These are phyloP conservation scores for Phytophthora lateralis DNA, from an alignment of 352 stramenopile genomes.

Conservation along the genomic window DNA sequence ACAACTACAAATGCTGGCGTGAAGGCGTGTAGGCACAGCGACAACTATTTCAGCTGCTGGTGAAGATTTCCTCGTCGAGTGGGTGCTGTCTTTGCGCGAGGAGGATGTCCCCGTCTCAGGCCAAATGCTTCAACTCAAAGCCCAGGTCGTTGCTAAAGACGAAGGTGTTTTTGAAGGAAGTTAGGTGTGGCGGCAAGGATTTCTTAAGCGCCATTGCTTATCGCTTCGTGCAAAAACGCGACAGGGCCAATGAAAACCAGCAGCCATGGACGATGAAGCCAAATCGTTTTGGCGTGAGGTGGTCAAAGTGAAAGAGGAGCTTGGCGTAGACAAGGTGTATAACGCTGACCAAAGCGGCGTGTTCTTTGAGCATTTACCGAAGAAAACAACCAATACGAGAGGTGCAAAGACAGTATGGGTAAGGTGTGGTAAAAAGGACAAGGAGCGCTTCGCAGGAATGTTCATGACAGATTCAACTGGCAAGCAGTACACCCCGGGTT, in stretches of 20 bases:
- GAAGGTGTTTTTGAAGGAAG: too few relatives aligned
- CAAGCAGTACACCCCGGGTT: neutral
- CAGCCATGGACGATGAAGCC: conserved; percentile 3
- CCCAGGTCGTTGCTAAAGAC: too few relatives aligned
- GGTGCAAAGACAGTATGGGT: conserved; percentile 7
- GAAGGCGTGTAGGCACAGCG: too few relatives aligned
- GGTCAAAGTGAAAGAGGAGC: neutral
- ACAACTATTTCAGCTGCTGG: too few relatives aligned
- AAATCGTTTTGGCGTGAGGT: conserved; percentile 4
- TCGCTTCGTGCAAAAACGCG: too few relatives aligned
- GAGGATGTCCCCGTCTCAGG: too few relatives aligned
- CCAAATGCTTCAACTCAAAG: too few relatives aligned
- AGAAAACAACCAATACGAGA: conserved; percentile 1
- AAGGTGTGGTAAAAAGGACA: conserved; percentile 1
- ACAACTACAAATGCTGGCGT: too few relatives aligned
- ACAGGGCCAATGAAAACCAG: neutral
- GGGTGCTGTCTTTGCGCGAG: too few relatives aligned
- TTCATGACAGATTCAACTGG: conserved; percentile 7
- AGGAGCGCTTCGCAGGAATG: conserved; percentile 9
- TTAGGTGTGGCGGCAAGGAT: too few relatives aligned
- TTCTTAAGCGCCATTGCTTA: too few relatives aligned
- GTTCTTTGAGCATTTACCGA: conserved; percentile 10
- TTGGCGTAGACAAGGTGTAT: conserved; percentile 12
- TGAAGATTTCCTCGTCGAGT: too few relatives aligned
- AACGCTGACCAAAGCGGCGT: conserved; percentile 12